Evolutionary conservation across 1,139 yeast genomes (phyloP), one percentile per base, ranked within the genome.

Genomic region (Suhomyces kunorum): DNA sequence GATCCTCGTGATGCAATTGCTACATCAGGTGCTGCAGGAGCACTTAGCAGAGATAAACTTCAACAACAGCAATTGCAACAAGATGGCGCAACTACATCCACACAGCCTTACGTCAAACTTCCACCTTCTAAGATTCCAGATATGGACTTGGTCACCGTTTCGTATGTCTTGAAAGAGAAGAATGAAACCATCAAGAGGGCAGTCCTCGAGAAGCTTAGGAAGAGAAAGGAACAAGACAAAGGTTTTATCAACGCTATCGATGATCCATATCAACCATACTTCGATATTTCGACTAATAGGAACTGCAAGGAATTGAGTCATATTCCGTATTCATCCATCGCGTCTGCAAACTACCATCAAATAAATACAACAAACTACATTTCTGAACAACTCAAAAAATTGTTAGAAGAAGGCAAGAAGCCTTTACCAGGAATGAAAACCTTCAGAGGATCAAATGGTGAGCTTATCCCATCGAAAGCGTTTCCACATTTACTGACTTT

Each of bases 51-150:
- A 31, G 63, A 61, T 37, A 34, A 36, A 17, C 53, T 43, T 32
- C 54, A 51, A 26, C 54, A 49, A 33, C 58, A 54, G 38, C 53
- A 46, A 43, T 38, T 28, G 40, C 38, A 40, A 38, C 57, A 49
- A 35, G 58, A 58, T 30, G 61, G 55, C 20, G 50, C 64, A 12
- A 55, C 71, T 8, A 60, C 73, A 5, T 62, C 74, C 4, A 74
- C 76, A 35, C 95, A 86, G 56, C 90, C 95, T 8, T 87, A 87
- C 64, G 95, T 87, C 54, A 85, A 87, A 50, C 66, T 88, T 31
- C 95, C 96, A 8, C 85, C 94, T 20, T 85, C 96, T 2, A 87
- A 89, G 65, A 86, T 90, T 51, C 97, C 98, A 9, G 97, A 90
- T 63, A 77, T 90, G 77, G 95, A 88, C 39, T 72, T 90, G 50